Conservation (phyloP, 352 stramenopile genomes). For the Pythium brachiatum region DNA sequence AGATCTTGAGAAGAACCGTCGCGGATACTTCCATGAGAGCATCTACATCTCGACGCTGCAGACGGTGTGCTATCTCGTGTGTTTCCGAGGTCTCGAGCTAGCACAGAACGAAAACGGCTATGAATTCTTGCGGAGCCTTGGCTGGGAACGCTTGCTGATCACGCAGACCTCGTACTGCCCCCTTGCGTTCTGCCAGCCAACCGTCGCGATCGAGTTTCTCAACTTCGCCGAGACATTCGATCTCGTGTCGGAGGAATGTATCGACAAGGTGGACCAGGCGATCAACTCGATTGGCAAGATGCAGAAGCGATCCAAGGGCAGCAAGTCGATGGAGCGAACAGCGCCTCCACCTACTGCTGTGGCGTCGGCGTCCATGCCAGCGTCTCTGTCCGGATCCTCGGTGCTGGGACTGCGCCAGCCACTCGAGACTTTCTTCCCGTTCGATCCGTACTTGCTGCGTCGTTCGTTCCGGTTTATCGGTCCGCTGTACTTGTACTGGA, state of each 20-base stretch:
- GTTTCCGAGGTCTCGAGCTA: slow-evolving; percentile 92
- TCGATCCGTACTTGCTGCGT: slow-evolving; percentile 96
- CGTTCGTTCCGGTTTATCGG: slow-evolving; percentile 92
- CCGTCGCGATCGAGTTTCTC: slow-evolving; percentile 78
- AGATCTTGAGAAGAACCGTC: slow-evolving; percentile 30
- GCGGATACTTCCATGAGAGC: slow-evolving; percentile 49
- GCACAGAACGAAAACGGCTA: slow-evolving; percentile 67
- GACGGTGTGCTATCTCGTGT: slow-evolving; percentile 97
- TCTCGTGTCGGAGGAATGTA: slow-evolving; percentile 70
- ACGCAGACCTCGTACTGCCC: slow-evolving; percentile 57
- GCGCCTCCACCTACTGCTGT: slow-evolving; percentile 39
- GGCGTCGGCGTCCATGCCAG: slow-evolving; percentile 19
- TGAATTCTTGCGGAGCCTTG: slow-evolving; percentile 77
- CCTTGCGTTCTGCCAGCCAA: slow-evolving; percentile 73
- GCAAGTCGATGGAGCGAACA: slow-evolving; percentile 71
- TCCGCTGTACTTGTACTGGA: slow-evolving; percentile 94
- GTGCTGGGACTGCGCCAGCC: slow-evolving; percentile 57
- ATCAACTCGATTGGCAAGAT: slow-evolving; percentile 50
- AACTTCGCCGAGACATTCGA: slow-evolving; percentile 80
- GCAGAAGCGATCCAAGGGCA: slow-evolving; percentile 27
- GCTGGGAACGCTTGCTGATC: slow-evolving; percentile 75
- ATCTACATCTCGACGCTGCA: slow-evolving; percentile 89
- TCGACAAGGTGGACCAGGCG: slow-evolving; percentile 69
- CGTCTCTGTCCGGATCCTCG: slow-evolving; percentile 20
- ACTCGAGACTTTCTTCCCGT: slow-evolving; percentile 94